A percentile compares a stretch with the other conserved stretches of the same genome.
phyloP scores from a whole-genome alignment of 257 asterid species.

The Leptodermis oblonga region DNA sequence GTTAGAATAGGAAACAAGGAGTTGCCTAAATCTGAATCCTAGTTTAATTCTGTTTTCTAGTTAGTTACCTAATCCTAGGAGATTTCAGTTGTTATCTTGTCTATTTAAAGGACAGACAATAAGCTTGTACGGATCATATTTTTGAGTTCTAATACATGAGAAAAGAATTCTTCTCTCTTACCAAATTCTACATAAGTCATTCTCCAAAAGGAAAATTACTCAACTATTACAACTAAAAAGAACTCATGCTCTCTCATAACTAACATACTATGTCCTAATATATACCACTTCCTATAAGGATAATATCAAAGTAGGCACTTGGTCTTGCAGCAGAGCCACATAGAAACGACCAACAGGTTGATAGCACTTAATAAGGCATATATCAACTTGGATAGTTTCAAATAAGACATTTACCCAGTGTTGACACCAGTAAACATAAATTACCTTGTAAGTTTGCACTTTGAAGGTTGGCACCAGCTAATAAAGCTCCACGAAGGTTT shows the following conservation, averaged over 20 bases:
- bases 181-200: too few species aligned
- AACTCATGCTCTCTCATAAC: not conserved
- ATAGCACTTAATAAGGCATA: not conserved
- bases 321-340: not conserved
- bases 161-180: too few species aligned
- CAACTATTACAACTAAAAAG: not conserved
- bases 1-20: too few species aligned
- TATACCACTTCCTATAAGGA: not conserved
- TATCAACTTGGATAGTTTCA: not conserved
- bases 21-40: too few species aligned
- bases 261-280: not conserved
- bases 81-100: too few species aligned
- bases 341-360: not conserved
- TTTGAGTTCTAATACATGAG: too few species aligned
- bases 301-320: not conserved
- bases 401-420: not conserved
- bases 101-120: too few species aligned
- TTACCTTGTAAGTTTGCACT: slow-evolving; percentile 96
- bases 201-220: too few species aligned
- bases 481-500: slow-evolving; percentile 86
- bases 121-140: too few species aligned
- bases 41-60: too few species aligned
- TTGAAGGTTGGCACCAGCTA: slow-evolving; percentile 92
- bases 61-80: too few species aligned
- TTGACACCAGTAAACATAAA: not conserved